Conservation (phyloP, 2,329 filamentous ascomycete species). For the Periconia sp. region DNA sequence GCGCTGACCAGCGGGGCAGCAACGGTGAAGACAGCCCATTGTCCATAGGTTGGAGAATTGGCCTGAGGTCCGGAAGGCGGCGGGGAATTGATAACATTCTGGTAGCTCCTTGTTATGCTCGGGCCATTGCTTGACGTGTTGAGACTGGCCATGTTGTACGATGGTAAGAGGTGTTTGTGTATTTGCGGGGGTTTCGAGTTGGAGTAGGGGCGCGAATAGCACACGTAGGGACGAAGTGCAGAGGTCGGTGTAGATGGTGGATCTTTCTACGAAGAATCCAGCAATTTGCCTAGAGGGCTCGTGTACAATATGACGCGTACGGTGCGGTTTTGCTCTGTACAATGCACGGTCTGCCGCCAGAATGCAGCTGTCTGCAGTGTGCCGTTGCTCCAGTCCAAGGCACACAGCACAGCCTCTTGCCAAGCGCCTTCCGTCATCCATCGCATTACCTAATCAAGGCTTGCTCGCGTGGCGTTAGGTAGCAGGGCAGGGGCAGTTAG, state of each 20-base stretch:
- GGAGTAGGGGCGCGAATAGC: neutral
- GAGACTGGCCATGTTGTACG: constrained; percentile 71
- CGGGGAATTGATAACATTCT: constrained; percentile 65
- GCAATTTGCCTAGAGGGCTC: neutral
- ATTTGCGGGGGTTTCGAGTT: neutral
- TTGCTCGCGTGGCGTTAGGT: neutral
- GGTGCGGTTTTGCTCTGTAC: neutral
- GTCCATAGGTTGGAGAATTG: constrained; percentile 77
- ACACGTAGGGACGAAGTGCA: neutral
- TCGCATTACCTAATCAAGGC: constrained; percentile 1
- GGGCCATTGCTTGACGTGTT: constrained; percentile 57
- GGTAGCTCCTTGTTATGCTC: constrained; percentile 60
- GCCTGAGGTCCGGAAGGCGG: constrained; percentile 58
- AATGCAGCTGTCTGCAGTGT: neutral
- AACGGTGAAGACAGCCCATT: constrained; percentile 94
- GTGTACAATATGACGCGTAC: neutral
- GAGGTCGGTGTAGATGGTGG: neutral
- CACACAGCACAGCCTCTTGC: constrained; percentile 1
- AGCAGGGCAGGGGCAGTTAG: neutral
- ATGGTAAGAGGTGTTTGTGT: constrained; percentile 1
- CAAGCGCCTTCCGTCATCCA: constrained; percentile 13
- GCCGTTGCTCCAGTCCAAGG: constrained; percentile 4
- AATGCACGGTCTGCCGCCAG: no score
- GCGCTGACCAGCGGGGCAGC: constrained; percentile 89
- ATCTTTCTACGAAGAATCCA: neutral